Evolutionary conservation across 2,329 filamentous ascomycete species (phyloP).

Genomic region (Trichoderma oligosporum): DNA sequence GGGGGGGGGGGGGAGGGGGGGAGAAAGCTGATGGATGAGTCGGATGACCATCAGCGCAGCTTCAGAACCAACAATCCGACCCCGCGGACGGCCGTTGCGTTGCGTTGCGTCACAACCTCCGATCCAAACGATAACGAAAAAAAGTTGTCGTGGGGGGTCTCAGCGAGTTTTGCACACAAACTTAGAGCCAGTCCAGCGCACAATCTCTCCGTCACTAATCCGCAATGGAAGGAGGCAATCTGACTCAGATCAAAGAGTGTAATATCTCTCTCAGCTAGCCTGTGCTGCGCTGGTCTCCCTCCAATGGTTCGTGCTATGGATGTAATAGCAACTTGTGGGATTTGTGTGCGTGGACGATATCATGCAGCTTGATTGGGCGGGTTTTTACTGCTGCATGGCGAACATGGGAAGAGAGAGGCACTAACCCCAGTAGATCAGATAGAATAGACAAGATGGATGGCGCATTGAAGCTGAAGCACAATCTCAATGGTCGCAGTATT

Average conservation of each 20-base stretch:
- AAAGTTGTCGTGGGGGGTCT: conserved; percentile 4
- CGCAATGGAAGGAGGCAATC: conserved; percentile 4
- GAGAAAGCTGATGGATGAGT: neutral
- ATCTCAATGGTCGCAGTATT: conserved; percentile 1
- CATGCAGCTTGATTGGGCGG: conserved; percentile 9
- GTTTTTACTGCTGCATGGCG: conserved; percentile 1
- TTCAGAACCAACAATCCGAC: conserved; percentile 16
- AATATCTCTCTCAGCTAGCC: neutral
- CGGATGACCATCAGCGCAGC: conserved; percentile 18
- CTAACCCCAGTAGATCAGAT: conserved; percentile 7
- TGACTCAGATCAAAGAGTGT: neutral
- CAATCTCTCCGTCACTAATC: neutral
- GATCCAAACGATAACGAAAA: neutral
- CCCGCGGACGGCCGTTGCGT: conserved; percentile 8
- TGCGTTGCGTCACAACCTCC: conserved; percentile 13
- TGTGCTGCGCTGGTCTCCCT: neutral
- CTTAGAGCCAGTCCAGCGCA: neutral
- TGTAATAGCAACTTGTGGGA: neutral
- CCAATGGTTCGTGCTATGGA: conserved; percentile 1
- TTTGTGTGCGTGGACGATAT: conserved; percentile 1
- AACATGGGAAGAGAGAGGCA: conserved; percentile 10
- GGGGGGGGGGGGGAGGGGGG: no score
- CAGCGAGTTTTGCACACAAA: neutral
- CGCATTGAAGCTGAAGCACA: conserved; percentile 1
- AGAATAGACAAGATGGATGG: conserved; percentile 4